These are phyloP conservation scores for Xylaria sp. DNA, from an alignment of 2,329 filamentous ascomycete species.

Conservation along the genomic window DNA sequence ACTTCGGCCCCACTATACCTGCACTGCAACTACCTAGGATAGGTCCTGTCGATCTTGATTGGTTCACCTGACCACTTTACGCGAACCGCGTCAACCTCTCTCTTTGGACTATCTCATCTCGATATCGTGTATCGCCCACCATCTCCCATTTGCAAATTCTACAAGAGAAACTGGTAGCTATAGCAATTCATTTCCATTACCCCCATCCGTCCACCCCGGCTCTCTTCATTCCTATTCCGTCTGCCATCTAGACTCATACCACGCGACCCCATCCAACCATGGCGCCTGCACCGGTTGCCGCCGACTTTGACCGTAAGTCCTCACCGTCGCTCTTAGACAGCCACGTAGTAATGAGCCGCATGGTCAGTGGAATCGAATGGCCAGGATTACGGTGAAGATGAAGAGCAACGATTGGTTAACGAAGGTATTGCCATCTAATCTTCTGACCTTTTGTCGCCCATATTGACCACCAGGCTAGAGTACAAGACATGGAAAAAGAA, in stretches of 20 bases:
- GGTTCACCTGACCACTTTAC: constrained; percentile 42
- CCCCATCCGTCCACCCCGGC: not conserved
- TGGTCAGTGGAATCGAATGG: constrained; percentile 59
- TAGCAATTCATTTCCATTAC: not conserved
- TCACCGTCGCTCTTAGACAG: constrained; percentile 7
- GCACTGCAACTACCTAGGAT: not conserved
- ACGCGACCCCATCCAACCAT: constrained; percentile 49
- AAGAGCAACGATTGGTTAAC: constrained; percentile 90
- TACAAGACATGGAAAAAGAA: constrained; percentile 99
- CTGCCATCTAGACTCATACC: not conserved
- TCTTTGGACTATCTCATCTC: not conserved
- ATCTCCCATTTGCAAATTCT: constrained; percentile 10
- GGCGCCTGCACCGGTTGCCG: constrained; percentile 60
- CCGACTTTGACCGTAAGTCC: constrained; percentile 62
- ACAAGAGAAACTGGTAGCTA: not conserved
- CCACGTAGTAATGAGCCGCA: constrained; percentile 36
- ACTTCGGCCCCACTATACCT: not conserved
- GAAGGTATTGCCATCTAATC: constrained; percentile 69
- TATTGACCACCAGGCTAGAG: constrained; percentile 63
- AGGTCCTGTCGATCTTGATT: not conserved
- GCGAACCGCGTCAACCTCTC: constrained; percentile 45
- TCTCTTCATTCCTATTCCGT: not conserved
- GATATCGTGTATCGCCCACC: not conserved
- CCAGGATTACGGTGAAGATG: constrained; percentile 76
- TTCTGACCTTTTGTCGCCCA: not conserved